Evolutionary conservation across 2,329 filamentous ascomycete species (phyloP), one percentile per base, ranked within the genome.

Genomic region (Sporothrix euskadiensis): DNA sequence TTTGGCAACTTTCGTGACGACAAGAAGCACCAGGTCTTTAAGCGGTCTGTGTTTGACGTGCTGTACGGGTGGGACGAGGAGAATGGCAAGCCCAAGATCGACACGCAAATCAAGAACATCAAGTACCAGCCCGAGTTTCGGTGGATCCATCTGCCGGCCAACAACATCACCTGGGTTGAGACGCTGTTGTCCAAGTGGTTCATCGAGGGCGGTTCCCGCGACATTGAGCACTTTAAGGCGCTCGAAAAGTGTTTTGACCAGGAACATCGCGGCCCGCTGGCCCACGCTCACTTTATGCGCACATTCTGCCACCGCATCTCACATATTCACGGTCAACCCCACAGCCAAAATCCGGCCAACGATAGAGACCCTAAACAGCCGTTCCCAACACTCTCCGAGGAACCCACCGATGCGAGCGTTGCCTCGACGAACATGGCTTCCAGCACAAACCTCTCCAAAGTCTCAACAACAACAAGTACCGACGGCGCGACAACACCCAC

Each of bases 261-360:
- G 75, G 87, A 90, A 74, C 88, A 90, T 78, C 84, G 87, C 0
- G 89, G 88, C 0, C 84, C 85, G 39, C 83, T 86, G 57, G 83
- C 85, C 0, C 89, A 91, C 77, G 88, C 88, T 0, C 85, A 88
- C 63, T 90, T 89, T 75, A 90, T 91, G 88, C 82, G 89, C 54
- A 86, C 88, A 0, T 82, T 87, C 69, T 89, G 87, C 74, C 85
- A 88, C 72, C 85, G 84, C 69, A 87, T 86, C 77, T 76, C 79
- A 3, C 76, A 82, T 6, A 66, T 71, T 4, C 71, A 71, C 5
- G 63, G 32, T 4, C 71, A 71, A 3, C 57, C 26, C 35, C 78
- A 82, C 57, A 79, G 77, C 68, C 74, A 63, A 16, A 12, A 10
- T 3, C 8, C 35, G 1, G 47, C 41, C 0, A 41, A 22, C 80